Base-by-base conservation (phyloP, 768 basidiomycete species). In the Tricholoma sp. region DNA sequence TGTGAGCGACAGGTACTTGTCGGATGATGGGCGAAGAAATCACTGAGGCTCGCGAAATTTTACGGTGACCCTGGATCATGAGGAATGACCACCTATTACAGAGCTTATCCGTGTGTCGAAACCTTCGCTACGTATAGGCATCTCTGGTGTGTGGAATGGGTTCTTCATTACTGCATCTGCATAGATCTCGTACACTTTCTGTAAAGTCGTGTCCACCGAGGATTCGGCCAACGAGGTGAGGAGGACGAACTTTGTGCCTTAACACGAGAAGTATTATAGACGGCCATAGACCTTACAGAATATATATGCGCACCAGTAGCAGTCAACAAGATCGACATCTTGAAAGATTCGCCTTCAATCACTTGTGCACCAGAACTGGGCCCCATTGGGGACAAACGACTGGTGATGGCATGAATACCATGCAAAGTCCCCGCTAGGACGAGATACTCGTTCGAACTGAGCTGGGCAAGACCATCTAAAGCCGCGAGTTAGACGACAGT, bases 121-220 rank as follows among this genome's bases (percentile, higher is more conserved):
- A 16, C 83, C 84, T 63, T 94, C 91, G 45, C 80, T 93, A 49
- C 97, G 84, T 62, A 98, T 94, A 2, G 97, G 97, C 96, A 98
- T 99, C 70, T 98, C 97, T n/a, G 90, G 91, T 5, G 94, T 96
- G 71, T 98, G 94, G 72, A 99, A 99, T 0, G 97, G 97, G 67
- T 98, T 98, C 78, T 98, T 98, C 92, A 98, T 96, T 55, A 94
- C 94, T 1, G 90, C 85, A 67, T 98, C 97, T 0, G 95, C 82
- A 69, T 98, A 99, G 18, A 83, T 84, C 69, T 98, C 94, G 71
- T 98, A 98, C 49, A 94, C 86, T 69, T 86, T 91, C 65, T 88
- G 86, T 39, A 99, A 75, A 19, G 88, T 76, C 3, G 81, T 65
- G 52, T 82, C 92, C 32, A 89, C 84, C 1, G 81, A 81, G 7